A percentile compares a stretch with the other conserved stretches of the same genome.
Conservation (phyloP, 345 rosid species). For the Balakata baccata region DNA sequence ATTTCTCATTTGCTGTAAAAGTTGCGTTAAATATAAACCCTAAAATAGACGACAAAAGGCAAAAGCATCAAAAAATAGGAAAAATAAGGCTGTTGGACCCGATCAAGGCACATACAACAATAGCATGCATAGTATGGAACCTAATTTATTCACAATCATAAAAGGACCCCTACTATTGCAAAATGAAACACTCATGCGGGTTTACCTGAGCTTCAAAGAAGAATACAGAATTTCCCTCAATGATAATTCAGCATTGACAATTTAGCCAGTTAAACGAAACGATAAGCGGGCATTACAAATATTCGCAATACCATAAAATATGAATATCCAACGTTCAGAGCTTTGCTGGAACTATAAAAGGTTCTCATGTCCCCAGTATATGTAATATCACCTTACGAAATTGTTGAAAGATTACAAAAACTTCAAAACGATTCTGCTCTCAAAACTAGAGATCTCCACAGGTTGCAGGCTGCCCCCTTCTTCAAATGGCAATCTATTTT, state of each 20-base stretch:
- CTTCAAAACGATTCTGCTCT: background rate
- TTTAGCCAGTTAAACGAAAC: background rate
- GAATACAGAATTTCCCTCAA: background rate
- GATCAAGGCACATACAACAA: too few relatives aligned
- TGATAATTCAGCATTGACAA: background rate
- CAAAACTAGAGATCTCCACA: background rate
- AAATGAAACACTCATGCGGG: background rate
- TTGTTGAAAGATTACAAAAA: background rate
- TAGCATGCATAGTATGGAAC: too few relatives aligned
- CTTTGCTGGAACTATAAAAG: background rate
- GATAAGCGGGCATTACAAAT: background rate
- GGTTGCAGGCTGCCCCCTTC: background rate
- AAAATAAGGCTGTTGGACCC: too few relatives aligned
- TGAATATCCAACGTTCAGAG: background rate
- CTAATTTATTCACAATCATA: background rate
- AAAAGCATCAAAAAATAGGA: too few relatives aligned
- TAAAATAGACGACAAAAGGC: too few relatives aligned
- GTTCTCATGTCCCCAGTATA: background rate
- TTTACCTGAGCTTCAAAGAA: background rate
- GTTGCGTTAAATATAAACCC: too few relatives aligned
- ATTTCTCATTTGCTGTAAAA: too few relatives aligned
- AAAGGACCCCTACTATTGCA: background rate
- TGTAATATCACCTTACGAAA: slow-evolving; percentile 1
- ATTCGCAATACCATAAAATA: background rate
- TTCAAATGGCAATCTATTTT: background rate